phyloP scores from a whole-genome alignment of 164 flowering plant genomes.

The Sedum album region DNA sequence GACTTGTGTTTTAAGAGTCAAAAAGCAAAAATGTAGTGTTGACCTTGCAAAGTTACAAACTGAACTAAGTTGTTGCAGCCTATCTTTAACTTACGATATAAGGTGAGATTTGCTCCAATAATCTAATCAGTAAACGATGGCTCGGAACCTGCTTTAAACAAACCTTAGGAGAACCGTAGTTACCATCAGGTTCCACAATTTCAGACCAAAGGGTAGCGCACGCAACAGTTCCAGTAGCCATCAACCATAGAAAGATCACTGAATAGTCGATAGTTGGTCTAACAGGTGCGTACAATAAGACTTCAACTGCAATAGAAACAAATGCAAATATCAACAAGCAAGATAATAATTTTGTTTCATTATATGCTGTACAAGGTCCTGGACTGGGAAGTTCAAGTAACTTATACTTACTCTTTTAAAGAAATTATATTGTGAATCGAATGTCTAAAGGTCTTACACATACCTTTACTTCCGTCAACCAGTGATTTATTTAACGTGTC shows the following conservation, averaged over 20 bases:
- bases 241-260: too few relatives aligned
- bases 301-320: conserved; percentile 54
- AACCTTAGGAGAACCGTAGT: conserved; percentile 72
- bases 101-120: background rate
- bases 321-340: background rate
- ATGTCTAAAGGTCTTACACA: too few relatives aligned
- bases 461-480: too few relatives aligned
- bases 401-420: too few relatives aligned
- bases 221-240: too few relatives aligned
- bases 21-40: too few relatives aligned
- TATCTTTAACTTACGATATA: background rate
- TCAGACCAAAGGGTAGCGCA: conserved; percentile 80
- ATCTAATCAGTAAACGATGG: background rate
- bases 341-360: background rate
- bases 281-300: too few relatives aligned
- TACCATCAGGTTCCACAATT: conserved; percentile 26
- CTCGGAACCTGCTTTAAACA: background rate
- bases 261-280: too few relatives aligned
- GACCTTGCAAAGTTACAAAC: background rate
- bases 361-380: background rate
- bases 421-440: too few relatives aligned
- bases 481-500: conserved; percentile 35
- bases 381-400: too few relatives aligned
- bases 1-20: too few relatives aligned
- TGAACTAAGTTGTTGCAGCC: background rate